Percentiles rank a stretch among this genome's conserved stretches.
These are phyloP conservation scores for Colletotrichum liaoningense DNA, from an alignment of 2,329 filamentous ascomycete species.

Conservation along the genomic window DNA sequence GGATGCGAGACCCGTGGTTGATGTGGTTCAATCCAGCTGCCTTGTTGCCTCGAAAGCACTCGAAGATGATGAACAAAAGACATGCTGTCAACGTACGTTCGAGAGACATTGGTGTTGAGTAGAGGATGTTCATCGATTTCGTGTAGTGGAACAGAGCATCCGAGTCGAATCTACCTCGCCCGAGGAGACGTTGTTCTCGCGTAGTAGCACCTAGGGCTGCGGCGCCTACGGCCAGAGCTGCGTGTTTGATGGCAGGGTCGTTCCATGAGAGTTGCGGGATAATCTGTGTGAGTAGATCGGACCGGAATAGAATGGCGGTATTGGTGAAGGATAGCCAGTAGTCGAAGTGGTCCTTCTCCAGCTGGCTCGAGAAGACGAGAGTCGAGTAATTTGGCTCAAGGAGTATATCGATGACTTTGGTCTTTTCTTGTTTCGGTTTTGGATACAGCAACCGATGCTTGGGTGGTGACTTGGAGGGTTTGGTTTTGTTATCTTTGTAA, in stretches of 20 bases:
- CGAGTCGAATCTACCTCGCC: constrained; percentile 39
- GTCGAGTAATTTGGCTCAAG: constrained; percentile 7
- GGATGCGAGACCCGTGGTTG: constrained; percentile 44
- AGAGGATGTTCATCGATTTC: constrained; percentile 49
- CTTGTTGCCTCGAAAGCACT: constrained; percentile 51
- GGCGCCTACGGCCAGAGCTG: constrained; percentile 54
- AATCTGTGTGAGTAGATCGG: background rate
- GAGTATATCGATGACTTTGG: background rate
- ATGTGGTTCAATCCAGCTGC: constrained; percentile 53
- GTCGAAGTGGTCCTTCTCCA: constrained; percentile 24
- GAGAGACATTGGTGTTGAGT: constrained; percentile 44
- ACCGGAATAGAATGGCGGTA: background rate
- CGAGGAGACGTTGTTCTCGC: constrained; percentile 11
- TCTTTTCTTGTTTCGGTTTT: background rate
- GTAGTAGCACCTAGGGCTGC: constrained; percentile 1
- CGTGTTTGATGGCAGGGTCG: constrained; percentile 45
- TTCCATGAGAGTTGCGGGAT: constrained; percentile 36
- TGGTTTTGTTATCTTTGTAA: background rate
- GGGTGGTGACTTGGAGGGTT: background rate
- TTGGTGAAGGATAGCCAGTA: constrained; percentile 5
- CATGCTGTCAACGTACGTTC: constrained; percentile 49
- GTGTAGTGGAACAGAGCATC: constrained; percentile 54
- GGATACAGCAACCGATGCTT: background rate
- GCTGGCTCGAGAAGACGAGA: constrained; percentile 15
- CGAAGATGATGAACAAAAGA: constrained; percentile 54